Evolutionary conservation across 148 eudicot genomes (phyloP).

Genomic region (Agrostemma githago): DNA sequence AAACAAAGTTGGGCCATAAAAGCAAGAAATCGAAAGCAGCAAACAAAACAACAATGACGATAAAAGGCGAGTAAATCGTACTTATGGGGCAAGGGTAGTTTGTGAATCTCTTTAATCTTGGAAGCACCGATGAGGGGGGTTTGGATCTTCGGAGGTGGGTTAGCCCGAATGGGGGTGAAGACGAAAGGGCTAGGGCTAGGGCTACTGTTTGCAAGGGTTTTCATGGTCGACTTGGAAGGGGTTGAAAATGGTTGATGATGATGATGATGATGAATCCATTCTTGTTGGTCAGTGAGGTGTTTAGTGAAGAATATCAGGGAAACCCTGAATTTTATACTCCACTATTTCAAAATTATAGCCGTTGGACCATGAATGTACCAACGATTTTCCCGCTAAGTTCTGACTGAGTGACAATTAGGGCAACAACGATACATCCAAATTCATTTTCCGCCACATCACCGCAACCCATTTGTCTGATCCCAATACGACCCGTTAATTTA

Average conservation of each 20-base stretch:
- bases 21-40: neutral
- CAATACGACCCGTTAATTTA: too few relatives aligned
- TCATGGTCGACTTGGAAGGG: neutral
- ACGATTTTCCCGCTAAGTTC: too few relatives aligned
- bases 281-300: neutral
- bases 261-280: neutral
- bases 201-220: neutral
- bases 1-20: too few relatives aligned
- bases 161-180: neutral
- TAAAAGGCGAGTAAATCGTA: neutral
- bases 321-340: neutral
- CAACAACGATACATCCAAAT: too few relatives aligned
- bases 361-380: neutral
- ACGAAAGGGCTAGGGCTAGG: neutral
- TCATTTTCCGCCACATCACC: too few relatives aligned
- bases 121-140: neutral
- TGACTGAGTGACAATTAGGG: too few relatives aligned
- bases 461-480: too few relatives aligned
- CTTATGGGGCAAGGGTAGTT: neutral
- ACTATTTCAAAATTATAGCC: neutral
- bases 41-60: neutral
- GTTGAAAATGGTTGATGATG: neutral
- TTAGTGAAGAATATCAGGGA: neutral
- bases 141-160: neutral
- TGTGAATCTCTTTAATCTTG: neutral